These are phyloP conservation scores for Thalassiosira exigua DNA, from an alignment of 352 stramenopile genomes.

Conservation along the genomic window DNA sequence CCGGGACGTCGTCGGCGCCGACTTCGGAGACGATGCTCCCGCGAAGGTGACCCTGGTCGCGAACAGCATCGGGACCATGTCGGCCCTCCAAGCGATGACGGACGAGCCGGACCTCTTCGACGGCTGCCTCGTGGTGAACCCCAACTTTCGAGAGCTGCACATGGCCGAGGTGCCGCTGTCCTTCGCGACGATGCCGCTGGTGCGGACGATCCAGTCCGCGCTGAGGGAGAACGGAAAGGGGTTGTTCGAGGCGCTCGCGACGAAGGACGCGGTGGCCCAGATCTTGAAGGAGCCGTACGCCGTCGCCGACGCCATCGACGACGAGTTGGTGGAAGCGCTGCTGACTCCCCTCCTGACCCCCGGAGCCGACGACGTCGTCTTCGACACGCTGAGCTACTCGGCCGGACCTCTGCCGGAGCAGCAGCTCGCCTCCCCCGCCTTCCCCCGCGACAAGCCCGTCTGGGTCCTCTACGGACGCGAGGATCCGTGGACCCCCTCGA, in stretches of 20 bases:
- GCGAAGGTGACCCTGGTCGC: slow-evolving; percentile 66
- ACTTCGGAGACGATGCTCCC: background rate
- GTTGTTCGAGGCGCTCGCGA: slow-evolving; percentile 79
- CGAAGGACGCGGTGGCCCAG: slow-evolving; percentile 64
- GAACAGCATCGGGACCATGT: slow-evolving; percentile 85
- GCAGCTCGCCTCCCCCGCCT: slow-evolving; percentile 54
- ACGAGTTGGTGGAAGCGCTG: slow-evolving; percentile 81
- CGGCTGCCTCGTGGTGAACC: slow-evolving; percentile 73
- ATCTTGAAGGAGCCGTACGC: slow-evolving; percentile 84
- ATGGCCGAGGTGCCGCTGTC: slow-evolving; percentile 78
- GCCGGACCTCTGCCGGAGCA: slow-evolving; percentile 84
- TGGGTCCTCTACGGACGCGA: slow-evolving; percentile 81
- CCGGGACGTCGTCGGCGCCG: slow-evolving; percentile 54
- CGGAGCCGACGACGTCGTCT: slow-evolving; percentile 81
- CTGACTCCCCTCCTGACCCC: slow-evolving; percentile 77
- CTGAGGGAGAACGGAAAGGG: slow-evolving; percentile 67
- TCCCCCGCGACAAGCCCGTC: slow-evolving; percentile 65
- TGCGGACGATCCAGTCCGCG: slow-evolving; percentile 65
- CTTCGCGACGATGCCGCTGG: slow-evolving; percentile 69
- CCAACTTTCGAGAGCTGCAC: slow-evolving; percentile 86
- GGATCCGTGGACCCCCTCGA: slow-evolving; percentile 80
- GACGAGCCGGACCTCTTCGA: slow-evolving; percentile 79
- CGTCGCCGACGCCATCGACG: slow-evolving; percentile 71
- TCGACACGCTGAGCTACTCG: slow-evolving; percentile 83
- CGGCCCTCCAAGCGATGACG: slow-evolving; percentile 72